A percentile compares a stretch with the other conserved stretches of the same genome.
phyloP scores from a whole-genome alignment of 1,284 basidiomycete species.

The Ustilago sp. region DNA sequence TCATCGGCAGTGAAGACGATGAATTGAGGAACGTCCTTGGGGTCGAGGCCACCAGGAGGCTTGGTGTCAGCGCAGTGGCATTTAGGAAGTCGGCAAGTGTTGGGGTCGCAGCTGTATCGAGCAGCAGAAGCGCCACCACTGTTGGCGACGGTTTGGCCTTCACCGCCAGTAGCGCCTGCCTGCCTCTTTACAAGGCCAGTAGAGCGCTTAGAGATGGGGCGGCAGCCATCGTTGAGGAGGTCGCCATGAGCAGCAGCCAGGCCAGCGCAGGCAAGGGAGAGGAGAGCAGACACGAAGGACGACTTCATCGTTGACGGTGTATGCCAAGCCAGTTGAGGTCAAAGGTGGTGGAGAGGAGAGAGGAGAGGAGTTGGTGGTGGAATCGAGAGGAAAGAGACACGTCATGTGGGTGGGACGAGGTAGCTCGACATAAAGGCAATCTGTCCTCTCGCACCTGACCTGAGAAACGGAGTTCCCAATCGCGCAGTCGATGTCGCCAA shows the following conservation, averaged over 20 bases:
- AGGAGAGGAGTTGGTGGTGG: background rate
- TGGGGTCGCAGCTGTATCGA: constrained; percentile 59
- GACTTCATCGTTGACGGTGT: constrained; percentile 26
- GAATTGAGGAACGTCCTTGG: constrained; percentile 58
- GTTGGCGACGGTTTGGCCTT: constrained; percentile 40
- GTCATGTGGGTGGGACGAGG: too few relatives aligned
- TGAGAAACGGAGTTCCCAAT: too few relatives aligned
- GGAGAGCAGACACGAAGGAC: constrained; percentile 21
- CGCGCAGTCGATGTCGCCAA: background rate
- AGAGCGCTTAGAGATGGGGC: constrained; percentile 41
- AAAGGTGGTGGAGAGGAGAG: background rate
- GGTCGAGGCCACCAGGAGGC: constrained; percentile 61
- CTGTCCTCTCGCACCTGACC: too few relatives aligned
- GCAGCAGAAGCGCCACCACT: constrained; percentile 59
- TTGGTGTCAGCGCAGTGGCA: constrained; percentile 63
- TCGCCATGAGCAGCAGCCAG: constrained; percentile 38
- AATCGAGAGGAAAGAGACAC: background rate
- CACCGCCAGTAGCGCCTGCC: constrained; percentile 36
- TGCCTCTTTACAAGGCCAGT: constrained; percentile 33
- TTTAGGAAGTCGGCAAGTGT: constrained; percentile 56
- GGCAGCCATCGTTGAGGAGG: constrained; percentile 46
- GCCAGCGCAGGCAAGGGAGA: constrained; percentile 34
- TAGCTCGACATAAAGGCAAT: too few relatives aligned
- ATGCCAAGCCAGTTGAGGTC: background rate
- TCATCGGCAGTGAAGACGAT: constrained; percentile 69